phyloP scores from a whole-genome alignment of 768 basidiomycete species.

The Suillus lakei region DNA sequence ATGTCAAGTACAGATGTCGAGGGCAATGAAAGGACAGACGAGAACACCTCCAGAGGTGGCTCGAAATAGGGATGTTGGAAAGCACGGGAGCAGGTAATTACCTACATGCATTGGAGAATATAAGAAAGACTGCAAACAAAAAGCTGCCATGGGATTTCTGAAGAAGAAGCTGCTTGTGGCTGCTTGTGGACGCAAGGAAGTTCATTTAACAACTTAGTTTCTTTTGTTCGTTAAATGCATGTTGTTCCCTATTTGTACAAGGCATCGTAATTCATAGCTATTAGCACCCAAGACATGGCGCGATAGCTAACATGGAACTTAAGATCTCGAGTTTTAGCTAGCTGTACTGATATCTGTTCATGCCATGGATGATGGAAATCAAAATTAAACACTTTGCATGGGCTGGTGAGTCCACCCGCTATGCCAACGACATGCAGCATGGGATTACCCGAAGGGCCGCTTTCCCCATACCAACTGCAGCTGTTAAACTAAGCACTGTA shows the following conservation, averaged over 20 bases:
- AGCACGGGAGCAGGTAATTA: conserved; percentile 1
- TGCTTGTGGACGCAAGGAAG: conserved; percentile 7
- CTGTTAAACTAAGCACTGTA: background rate
- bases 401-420: background rate
- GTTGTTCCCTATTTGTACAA: conserved; percentile 2
- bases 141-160: conserved; percentile 2
- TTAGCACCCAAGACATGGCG: background rate
- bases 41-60: conserved; percentile 24
- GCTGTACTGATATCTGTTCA: background rate
- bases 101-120: conserved; percentile 4
- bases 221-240: background rate
- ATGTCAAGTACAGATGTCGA: conserved; percentile 12
- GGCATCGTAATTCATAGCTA: too few relatives aligned
- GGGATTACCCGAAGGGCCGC: background rate
- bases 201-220: background rate
- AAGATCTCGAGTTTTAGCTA: background rate
- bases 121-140: conserved; percentile 16
- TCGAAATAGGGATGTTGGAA: conserved; percentile 3
- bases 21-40: conserved; percentile 12
- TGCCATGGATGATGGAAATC: background rate
- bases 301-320: too few relatives aligned
- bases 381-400: background rate
- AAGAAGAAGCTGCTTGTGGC: conserved; percentile 26
- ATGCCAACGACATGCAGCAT: background rate
- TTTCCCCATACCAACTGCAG: background rate